Base-by-base conservation (phyloP, 2,329 filamentous ascomycete species). In the Pestalotiopsis sp. region DNA sequence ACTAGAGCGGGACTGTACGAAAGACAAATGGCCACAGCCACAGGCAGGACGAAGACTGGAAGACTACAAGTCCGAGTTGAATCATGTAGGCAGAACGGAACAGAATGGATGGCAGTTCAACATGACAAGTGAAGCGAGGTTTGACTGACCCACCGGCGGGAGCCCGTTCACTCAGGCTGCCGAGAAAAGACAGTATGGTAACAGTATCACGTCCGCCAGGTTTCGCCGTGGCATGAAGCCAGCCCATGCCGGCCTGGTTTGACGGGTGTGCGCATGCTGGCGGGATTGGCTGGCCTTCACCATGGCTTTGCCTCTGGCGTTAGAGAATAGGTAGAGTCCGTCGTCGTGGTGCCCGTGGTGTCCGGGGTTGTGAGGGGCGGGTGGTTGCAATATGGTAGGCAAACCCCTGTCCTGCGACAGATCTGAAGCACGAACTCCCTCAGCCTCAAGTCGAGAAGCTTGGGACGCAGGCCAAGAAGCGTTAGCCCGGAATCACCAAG, bases 241-340 rank as follows among this genome's bases (percentile, higher is more conserved):
- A 67, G 69, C 25, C 58, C 65, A 63, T 58, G 27, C 69, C 69
- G 69, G 49, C 60, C 58, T 65, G 72, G 71, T 75, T 74, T 73
- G 71, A 72, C 69, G 62, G 72, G 45, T 67, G 70, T 64, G 58
- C 56, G 63, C 45, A 59, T n/a, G 49, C 27, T 2, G 67, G 69
- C 61, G 36, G 68, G 71, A 75, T 74, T 75, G 73, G 73, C 65
- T 70, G 68, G 9, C 38, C 36, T 27, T 31, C 27, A 23, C 41
- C 12, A 20, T 60, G 49, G 39, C 49, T 62, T 62, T 57, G 63
- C 12, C 45, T 56, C 56, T 63, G 65, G 61, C 62, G 66, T 68
- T 49, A 67, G 68, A 69, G 59, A 64, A 38, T 65, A 39, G 61
- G 38, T 52, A 57, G 69, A 45, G 31, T 27, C n/a, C 49, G 38